Evolutionary conservation across 169 alveolate species (phyloP).

Genomic region (Plasmodium inui): DNA sequence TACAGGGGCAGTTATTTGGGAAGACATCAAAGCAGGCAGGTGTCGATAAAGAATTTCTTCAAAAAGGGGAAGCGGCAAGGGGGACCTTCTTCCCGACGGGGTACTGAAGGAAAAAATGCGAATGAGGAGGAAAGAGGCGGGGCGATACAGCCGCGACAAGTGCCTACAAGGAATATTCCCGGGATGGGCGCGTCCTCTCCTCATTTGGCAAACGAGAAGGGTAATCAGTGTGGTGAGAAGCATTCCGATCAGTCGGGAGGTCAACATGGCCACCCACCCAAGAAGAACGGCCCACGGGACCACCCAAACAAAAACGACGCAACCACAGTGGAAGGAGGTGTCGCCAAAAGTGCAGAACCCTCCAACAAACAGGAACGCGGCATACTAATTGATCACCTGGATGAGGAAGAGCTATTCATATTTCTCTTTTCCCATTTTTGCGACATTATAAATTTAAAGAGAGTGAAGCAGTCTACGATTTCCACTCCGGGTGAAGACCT

Average conservation of each 20-base stretch:
- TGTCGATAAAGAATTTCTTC: constrained; percentile 12
- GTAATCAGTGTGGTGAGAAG: neutral
- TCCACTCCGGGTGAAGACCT: neutral
- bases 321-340: neutral
- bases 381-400: constrained; percentile 38
- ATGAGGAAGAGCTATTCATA: constrained; percentile 50
- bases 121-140: neutral
- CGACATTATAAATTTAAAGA: constrained; percentile 20
- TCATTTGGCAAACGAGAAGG: neutral
- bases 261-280: neutral
- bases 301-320: neutral
- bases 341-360: neutral
- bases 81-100: neutral
- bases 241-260: neutral
- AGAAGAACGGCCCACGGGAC: neutral
- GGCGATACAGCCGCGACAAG: neutral
- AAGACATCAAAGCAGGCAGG: neutral
- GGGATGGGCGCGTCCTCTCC: neutral
- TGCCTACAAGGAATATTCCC: neutral
- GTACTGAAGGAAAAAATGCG: neutral
- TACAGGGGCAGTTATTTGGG: neutral
- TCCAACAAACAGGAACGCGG: neutral
- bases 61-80: neutral
- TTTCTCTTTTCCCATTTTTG: constrained; percentile 63
- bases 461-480: neutral